These are phyloP conservation scores for Ceratocystis colombiana DNA, from an alignment of 2,329 filamentous ascomycete species.

Conservation along the genomic window DNA sequence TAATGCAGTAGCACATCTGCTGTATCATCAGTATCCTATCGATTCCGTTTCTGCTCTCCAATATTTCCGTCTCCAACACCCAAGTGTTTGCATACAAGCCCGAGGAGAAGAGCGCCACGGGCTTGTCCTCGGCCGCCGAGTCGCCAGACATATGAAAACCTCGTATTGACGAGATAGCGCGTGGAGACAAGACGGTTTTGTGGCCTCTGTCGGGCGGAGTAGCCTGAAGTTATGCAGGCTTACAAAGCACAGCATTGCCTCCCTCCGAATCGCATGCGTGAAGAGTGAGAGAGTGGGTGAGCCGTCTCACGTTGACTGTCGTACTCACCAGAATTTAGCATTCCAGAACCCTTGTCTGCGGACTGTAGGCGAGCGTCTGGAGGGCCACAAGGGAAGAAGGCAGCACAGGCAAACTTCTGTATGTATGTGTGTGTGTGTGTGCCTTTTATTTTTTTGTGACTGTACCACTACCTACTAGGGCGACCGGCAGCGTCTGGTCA, in stretches of 20 bases:
- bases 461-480: no score
- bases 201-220: not conserved
- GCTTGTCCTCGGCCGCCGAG: conserved; percentile 1
- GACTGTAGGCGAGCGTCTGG: no score
- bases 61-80: not conserved
- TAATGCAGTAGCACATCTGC: not conserved
- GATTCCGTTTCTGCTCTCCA: not conserved
- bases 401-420: no score
- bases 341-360: no score
- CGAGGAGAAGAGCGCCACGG: not conserved
- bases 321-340: no score
- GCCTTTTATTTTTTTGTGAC: no score
- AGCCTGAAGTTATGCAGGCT: not conserved
- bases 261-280: no score
- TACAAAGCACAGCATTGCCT: not conserved
- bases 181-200: not conserved
- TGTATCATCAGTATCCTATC: not conserved
- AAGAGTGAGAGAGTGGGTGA: no score
- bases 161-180: not conserved
- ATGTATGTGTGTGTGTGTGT: no score
- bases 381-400: no score
- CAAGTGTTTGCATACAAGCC: conserved; percentile 2
- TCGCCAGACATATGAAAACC: not conserved
- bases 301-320: no score
- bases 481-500: no score